Base-by-base conservation (phyloP, 345 rosid genomes). In the Trapa bicornis region DNA sequence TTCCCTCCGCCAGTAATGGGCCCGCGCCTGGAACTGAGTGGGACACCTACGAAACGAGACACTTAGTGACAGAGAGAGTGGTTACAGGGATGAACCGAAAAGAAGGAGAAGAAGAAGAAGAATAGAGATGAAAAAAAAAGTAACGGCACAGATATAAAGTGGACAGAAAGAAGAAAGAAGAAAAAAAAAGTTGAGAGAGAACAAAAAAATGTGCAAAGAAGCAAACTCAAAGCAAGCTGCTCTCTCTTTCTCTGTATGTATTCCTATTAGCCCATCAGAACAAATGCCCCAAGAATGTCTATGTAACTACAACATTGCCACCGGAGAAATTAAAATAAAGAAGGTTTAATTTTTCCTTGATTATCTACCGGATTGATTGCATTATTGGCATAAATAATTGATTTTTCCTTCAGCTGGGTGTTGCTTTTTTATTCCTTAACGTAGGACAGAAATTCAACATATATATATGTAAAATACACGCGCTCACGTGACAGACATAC, bases 71-170 rank as follows among this genome's bases (percentile, higher is more conserved):
- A 60, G 4, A 64, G 48, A 47, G 6, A n/a, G 29, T 22, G 7
- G 47, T 61, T 66, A 56, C 61, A 47, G 60, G 37, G 48, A 58
- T 58, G 67, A 65, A 71, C 63, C 56, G 66, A 60, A 39, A 39
- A 3, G 42, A 39, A 60, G 71, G 67, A 14, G 70, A 17, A n/a
- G 70, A 67, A 36, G 67, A 42, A 68, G 62, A 22, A 22, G 29
- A 22, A 22, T 22, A 22, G 29, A 22, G 29, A 22, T 22, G 29
- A 22, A 22, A 22, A 66, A 67, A 35, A 66, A 67, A 65, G 48
- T 45, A 45, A 45, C 5, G 65, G 74, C 58, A 66, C 70, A 81
- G 89, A 86, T 73, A 84, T 75, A 84, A 85, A 86, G 92, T 67
- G 75, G 57, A 64, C 29, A 78, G 71, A 77, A 32, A 37, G 70